These are phyloP conservation scores for Cyberlindnera amylophila DNA, from an alignment of 805 yeast genomes.

Conservation along the genomic window DNA sequence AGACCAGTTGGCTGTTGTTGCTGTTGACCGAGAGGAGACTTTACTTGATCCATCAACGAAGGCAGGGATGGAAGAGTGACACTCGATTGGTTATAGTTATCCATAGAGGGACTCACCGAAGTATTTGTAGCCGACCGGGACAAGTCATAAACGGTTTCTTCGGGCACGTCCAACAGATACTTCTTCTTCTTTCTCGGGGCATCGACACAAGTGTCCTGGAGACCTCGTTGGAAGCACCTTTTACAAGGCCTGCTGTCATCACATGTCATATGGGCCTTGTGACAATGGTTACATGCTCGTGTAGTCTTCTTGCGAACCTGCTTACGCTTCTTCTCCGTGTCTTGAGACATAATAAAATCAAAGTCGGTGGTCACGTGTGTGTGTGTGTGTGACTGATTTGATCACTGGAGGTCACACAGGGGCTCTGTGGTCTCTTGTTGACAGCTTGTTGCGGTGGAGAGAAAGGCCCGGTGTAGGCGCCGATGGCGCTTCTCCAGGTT, in stretches of 20 bases:
- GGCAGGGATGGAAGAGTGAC: conserved; percentile 9
- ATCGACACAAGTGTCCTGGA: conserved; percentile 71
- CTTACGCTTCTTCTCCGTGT: conserved; percentile 1
- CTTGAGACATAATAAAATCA: no score
- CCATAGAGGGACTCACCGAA: not conserved
- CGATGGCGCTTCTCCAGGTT: conserved; percentile 11
- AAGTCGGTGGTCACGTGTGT: no score
- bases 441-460: no score
- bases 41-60: conserved; percentile 4
- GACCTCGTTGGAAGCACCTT: conserved; percentile 68
- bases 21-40: not conserved
- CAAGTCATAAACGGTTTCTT: conserved; percentile 1
- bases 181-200: conserved; percentile 87
- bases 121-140: not conserved
- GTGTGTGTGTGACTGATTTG: not conserved
- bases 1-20: not conserved
- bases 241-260: conserved; percentile 79
- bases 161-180: conserved; percentile 60
- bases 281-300: conserved; percentile 89
- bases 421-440: no score
- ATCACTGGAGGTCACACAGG: no score
- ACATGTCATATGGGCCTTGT: conserved; percentile 88
- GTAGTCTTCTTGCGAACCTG: conserved; percentile 60
- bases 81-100: not conserved
- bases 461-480: not conserved